These are phyloP conservation scores for Aspergillus spinulosporus DNA, from an alignment of 2,329 filamentous ascomycete genomes.

Conservation along the genomic window DNA sequence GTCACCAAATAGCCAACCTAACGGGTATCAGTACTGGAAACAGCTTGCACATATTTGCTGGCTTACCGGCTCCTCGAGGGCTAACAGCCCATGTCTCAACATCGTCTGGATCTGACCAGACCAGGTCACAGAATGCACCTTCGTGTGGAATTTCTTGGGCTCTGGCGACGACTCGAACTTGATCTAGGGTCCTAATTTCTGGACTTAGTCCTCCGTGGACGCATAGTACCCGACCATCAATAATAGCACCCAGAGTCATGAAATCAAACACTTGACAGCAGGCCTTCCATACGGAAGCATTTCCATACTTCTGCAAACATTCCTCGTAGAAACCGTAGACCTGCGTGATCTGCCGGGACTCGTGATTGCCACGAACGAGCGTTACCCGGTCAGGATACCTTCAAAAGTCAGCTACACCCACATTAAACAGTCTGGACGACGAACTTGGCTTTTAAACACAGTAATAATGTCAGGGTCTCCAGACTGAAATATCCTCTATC, in stretches of 20 bases:
- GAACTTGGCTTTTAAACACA: slow-evolving; percentile 69
- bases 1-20: slow-evolving; percentile 64
- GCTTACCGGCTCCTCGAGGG: slow-evolving; percentile 63
- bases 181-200: slow-evolving; percentile 72
- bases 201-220: slow-evolving; percentile 71
- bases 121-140: slow-evolving; percentile 73
- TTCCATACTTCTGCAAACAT: slow-evolving; percentile 74
- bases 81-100: slow-evolving; percentile 71
- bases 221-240: slow-evolving; percentile 72
- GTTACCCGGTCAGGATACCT: slow-evolving; percentile 73
- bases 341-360: slow-evolving; percentile 74
- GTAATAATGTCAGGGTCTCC: slow-evolving; percentile 70
- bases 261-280: slow-evolving; percentile 79
- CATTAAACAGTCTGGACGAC: not conserved
- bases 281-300: slow-evolving; percentile 76
- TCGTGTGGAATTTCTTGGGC: slow-evolving; percentile 77
- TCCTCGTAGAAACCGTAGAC: slow-evolving; percentile 80
- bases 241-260: slow-evolving; percentile 70
- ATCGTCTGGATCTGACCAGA: slow-evolving; percentile 74
- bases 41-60: slow-evolving; percentile 6
- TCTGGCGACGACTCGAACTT: slow-evolving; percentile 71
- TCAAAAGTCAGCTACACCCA: slow-evolving; percentile 6
- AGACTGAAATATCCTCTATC: slow-evolving; percentile 73
- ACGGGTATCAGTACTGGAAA: slow-evolving; percentile 14
- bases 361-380: slow-evolving; percentile 72